Percentiles rank a stretch among this genome's conserved stretches.
phyloP scores from a whole-genome alignment of 202 grass and related monocot genomes.

The Setaria viridis region DNA sequence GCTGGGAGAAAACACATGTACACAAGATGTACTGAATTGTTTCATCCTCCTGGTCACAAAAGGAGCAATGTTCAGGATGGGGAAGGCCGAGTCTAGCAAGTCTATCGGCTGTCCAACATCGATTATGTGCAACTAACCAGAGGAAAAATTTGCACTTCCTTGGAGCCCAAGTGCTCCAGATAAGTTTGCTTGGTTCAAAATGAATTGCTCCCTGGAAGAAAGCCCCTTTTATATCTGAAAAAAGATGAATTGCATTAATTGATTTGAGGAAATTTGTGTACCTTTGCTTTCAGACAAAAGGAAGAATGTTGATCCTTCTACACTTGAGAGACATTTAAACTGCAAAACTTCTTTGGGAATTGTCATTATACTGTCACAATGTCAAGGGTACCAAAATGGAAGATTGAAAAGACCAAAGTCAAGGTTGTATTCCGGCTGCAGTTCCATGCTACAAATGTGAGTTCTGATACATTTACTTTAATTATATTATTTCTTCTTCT shows the following conservation, averaged over 20 bases:
- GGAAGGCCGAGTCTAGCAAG: too few species aligned
- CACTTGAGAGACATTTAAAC: conserved; percentile 38
- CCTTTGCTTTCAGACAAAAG: conserved; percentile 45
- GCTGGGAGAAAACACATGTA: too few species aligned
- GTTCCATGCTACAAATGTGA: conserved; percentile 96
- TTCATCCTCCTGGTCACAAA: too few species aligned
- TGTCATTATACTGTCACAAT: conserved; percentile 61
- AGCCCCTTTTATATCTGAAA: background rate
- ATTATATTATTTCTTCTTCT: conserved; percentile 48
- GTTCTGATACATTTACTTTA: conserved; percentile 45
- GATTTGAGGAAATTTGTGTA: conserved; percentile 26
- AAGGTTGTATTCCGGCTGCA: conserved; percentile 98
- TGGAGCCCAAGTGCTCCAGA: too few species aligned
- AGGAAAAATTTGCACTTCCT: too few species aligned
- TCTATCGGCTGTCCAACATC: too few species aligned
- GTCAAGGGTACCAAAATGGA: conserved; percentile 98
- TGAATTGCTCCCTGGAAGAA: too few species aligned
- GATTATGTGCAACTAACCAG: too few species aligned
- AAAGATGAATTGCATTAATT: conserved; percentile 14
- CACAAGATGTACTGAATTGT: too few species aligned
- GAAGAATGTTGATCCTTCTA: conserved; percentile 36
- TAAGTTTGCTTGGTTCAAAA: too few species aligned
- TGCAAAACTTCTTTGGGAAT: conserved; percentile 39
- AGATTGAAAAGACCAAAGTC: conserved; percentile 94
- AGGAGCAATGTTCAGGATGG: too few species aligned